These are phyloP conservation scores for Lasiodiplodia hormozganensis DNA, from an alignment of 2,329 filamentous ascomycete species.

Conservation along the genomic window DNA sequence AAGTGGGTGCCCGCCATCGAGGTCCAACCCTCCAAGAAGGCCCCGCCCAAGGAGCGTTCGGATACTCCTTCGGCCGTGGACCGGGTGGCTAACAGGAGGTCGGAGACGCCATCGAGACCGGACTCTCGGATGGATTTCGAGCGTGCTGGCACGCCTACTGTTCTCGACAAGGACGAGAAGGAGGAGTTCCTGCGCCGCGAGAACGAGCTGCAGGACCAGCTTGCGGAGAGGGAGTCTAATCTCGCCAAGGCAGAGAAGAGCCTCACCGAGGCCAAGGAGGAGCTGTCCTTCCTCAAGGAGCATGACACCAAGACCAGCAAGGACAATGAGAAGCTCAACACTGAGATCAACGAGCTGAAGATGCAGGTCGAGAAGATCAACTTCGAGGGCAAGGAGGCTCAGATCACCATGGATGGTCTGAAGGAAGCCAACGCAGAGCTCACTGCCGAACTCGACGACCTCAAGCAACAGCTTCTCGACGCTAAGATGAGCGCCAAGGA, in stretches of 20 bases:
- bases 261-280: slow-evolving; percentile 83
- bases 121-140: slow-evolving; percentile 74
- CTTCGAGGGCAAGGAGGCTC: slow-evolving; percentile 95
- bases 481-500: slow-evolving; percentile 97
- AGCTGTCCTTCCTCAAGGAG: slow-evolving; percentile 84
- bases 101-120: slow-evolving; percentile 61
- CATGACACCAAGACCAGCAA: slow-evolving; percentile 82
- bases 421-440: slow-evolving; percentile 96
- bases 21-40: slow-evolving; percentile 58
- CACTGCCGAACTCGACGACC: slow-evolving; percentile 87
- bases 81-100: slow-evolving; percentile 52
- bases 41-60: slow-evolving; percentile 59
- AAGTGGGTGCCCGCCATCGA: slow-evolving; percentile 77
- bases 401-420: slow-evolving; percentile 96
- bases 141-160: slow-evolving; percentile 82
- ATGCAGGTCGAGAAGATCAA: slow-evolving; percentile 96
- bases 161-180: slow-evolving; percentile 94
- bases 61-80: slow-evolving; percentile 64
- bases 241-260: slow-evolving; percentile 80
- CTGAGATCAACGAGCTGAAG: slow-evolving; percentile 88
- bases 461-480: slow-evolving; percentile 95
- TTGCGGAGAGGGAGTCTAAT: slow-evolving; percentile 88
- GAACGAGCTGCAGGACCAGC: slow-evolving; percentile 96
- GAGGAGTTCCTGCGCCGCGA: slow-evolving; percentile 95
- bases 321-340: slow-evolving; percentile 85